Conservation (phyloP, 73 alveolate species). For the Breviolum minutum region DNA sequence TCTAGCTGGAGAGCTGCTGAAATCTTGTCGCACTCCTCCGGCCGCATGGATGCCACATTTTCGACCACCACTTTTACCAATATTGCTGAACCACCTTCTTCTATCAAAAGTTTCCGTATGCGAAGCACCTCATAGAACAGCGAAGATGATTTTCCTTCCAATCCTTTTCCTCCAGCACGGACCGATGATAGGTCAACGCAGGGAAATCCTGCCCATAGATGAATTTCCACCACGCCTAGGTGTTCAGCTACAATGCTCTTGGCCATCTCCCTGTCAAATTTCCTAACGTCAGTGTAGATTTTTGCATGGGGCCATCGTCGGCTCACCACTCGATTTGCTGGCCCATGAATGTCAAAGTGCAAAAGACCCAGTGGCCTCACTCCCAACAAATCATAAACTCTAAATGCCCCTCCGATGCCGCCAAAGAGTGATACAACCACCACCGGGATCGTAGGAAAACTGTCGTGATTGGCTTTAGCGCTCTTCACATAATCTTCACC, state of each 20-base stretch:
- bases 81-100: neutral
- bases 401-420: neutral
- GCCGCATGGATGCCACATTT: slow-evolving; percentile 11
- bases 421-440: neutral
- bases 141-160: neutral
- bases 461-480: neutral
- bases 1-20: neutral
- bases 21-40: neutral
- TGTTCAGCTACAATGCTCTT: no score
- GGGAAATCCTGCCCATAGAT: slow-evolving; percentile 56
- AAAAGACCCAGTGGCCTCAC: neutral
- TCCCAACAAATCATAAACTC: neutral
- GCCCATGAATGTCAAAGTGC: neutral
- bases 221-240: neutral
- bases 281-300: neutral
- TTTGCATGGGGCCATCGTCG: neutral
- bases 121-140: neutral
- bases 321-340: neutral
- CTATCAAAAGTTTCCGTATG: neutral
- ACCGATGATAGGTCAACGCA: neutral
- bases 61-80: neutral
- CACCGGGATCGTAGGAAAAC: no score
- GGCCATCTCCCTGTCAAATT: neutral
- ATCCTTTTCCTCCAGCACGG: neutral
- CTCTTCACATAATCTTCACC: neutral